Base-by-base conservation (phyloP, 1,284 basidiomycete genomes). In the Stereum hirsutum region DNA sequence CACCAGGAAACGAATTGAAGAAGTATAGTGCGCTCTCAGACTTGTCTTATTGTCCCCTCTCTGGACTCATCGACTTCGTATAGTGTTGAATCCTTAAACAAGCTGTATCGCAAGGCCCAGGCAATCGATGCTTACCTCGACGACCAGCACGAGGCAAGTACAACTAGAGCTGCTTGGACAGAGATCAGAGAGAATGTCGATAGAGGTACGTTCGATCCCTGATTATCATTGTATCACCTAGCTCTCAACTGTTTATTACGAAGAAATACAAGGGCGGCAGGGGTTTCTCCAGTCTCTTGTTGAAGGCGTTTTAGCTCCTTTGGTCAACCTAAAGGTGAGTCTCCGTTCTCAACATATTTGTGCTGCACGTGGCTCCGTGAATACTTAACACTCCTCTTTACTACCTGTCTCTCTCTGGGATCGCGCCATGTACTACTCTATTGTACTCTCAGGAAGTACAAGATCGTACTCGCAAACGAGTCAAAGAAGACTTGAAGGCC, bases 131-230 rank as follows among this genome's bases (percentile, higher is more conserved):
- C 62, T 25, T 75, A 68, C 47, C 60, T 83, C 27, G 81, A 85
- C 54, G 77, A 81, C 57, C 74, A 74, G 46, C 63, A 64, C 37
- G 78, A 86, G 39, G 59, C 73, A 27, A 77, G 65, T 45, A 80
- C 81, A 2, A 68, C 81, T 1, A 70, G 89, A 44, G 69, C 68
- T 46, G 88, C 79, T 14, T 94, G 90, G 90, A 61, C 63, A 12
- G 90, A 94, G 60, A 74, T 92, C 11, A 70, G 86, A 40, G 90
- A 93, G 54, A 89, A 84, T 55, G 66, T 89, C 21, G 86, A 89
- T 56, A 69, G 85, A 70, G 85, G 85, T 81, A 46, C 42, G 68
- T 55, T 14, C 7, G 20, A 15, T 15, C 21, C n/a, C 21, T 21
- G 6, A 26, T 20, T 20, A 24, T 35, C 21, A 39, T 40, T 43